Evolutionary conservation across 345 rosid genomes (phyloP).

Genomic region (Orychophragmus violaceus): DNA sequence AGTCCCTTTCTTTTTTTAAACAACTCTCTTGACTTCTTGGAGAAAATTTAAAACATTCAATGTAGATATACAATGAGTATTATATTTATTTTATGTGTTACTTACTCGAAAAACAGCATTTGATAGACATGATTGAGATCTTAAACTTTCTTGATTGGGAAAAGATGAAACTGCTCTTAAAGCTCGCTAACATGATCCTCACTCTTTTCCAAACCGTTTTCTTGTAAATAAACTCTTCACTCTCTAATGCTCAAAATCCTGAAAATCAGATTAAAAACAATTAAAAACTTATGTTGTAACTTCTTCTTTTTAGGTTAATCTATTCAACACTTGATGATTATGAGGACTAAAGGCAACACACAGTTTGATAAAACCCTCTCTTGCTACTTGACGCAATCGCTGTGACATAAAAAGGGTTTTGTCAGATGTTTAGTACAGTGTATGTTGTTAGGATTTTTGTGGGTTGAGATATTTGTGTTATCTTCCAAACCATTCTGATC

Average conservation of each 20-base stretch:
- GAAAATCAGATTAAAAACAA: background rate
- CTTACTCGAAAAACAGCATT: constrained; percentile 59
- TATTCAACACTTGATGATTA: constrained; percentile 37
- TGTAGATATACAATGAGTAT: background rate
- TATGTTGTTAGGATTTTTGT: too few species aligned
- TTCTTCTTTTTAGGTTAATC: constrained; percentile 41
- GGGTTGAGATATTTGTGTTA: too few species aligned
- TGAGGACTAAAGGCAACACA: too few species aligned
- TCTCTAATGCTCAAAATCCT: background rate
- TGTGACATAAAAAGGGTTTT: too few species aligned
- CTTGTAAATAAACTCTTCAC: constrained; percentile 46
- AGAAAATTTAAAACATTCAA: too few species aligned
- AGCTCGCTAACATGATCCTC: constrained; percentile 59
- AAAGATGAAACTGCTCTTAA: constrained; percentile 83
- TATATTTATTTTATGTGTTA: constrained; percentile 12
- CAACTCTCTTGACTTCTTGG: too few species aligned
- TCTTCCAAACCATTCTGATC: too few species aligned
- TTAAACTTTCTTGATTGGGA: constrained; percentile 82
- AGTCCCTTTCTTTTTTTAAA: constrained; percentile 28
- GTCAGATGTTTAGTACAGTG: too few species aligned
- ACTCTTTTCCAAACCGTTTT: constrained; percentile 71
- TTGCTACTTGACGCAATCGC: too few species aligned
- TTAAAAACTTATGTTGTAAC: background rate
- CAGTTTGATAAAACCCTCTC: too few species aligned
- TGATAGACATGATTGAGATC: constrained; percentile 90